Conservation (phyloP, 1,284 basidiomycete genomes). For the Blastosporella zonata region DNA sequence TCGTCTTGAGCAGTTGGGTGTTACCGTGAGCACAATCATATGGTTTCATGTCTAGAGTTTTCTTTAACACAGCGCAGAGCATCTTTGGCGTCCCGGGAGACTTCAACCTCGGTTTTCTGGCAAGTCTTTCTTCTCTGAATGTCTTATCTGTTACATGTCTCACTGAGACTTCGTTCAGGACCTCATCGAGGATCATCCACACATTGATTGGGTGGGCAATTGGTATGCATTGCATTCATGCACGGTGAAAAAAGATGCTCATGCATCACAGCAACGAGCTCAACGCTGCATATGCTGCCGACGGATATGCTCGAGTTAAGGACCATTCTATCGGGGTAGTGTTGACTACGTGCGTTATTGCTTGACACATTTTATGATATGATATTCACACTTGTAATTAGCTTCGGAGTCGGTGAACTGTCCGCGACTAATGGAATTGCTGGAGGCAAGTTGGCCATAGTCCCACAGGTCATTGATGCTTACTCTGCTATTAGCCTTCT, state of each 20-base stretch:
- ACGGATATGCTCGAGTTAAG: slow-evolving; percentile 90
- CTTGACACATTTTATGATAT: not conserved
- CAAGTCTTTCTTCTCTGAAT: slow-evolving; percentile 27
- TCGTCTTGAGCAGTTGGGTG: slow-evolving; percentile 65
- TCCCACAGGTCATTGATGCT: not conserved
- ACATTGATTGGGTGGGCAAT: slow-evolving; percentile 88
- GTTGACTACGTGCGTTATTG: slow-evolving; percentile 59
- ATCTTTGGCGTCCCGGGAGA: slow-evolving; percentile 93
- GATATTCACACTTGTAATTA: not conserved
- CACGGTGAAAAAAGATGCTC: not conserved
- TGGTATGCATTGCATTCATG: slow-evolving; percentile 43
- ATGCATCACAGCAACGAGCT: slow-evolving; percentile 69
- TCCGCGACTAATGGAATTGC: slow-evolving; percentile 41
- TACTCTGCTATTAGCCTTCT: slow-evolving; percentile 50
- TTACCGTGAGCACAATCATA: slow-evolving; percentile 48
- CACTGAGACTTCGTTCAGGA: slow-evolving; percentile 47
- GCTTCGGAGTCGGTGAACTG: slow-evolving; percentile 21
- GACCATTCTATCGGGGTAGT: slow-evolving; percentile 70
- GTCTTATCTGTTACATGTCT: not conserved
- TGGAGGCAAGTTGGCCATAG: slow-evolving; percentile 43
- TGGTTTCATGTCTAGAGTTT: not conserved
- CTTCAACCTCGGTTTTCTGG: slow-evolving; percentile 84
- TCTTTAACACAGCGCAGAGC: slow-evolving; percentile 33
- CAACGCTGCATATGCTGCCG: slow-evolving; percentile 88
- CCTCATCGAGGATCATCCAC: slow-evolving; percentile 78